phyloP scores from a whole-genome alignment of 2,329 filamentous ascomycete genomes.

The Xylaria sp. region DNA sequence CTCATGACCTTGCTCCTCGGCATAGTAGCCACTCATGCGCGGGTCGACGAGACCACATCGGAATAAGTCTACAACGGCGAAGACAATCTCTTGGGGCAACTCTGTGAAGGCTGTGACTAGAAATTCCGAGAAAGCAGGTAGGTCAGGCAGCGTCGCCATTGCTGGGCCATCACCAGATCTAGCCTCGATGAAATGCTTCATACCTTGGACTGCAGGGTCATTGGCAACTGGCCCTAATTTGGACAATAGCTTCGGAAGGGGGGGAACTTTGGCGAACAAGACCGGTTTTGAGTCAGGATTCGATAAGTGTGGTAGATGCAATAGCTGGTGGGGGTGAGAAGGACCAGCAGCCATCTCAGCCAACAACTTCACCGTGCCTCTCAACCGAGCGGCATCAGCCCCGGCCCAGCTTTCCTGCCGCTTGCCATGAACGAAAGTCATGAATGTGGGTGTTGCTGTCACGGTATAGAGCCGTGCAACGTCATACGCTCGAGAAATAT shows the following conservation, averaged over 20 bases:
- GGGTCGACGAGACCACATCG: slow-evolving; percentile 81
- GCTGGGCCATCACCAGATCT: slow-evolving; percentile 68
- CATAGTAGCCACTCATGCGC: slow-evolving; percentile 83
- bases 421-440: slow-evolving; percentile 81
- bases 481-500: slow-evolving; percentile 74
- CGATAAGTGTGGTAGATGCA: slow-evolving; percentile 77
- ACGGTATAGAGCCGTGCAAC: slow-evolving; percentile 75
- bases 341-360: slow-evolving; percentile 77
- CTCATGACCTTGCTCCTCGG: slow-evolving; percentile 75
- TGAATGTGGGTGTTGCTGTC: slow-evolving; percentile 85
- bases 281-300: slow-evolving; percentile 73
- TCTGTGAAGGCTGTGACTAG: slow-evolving; percentile 65
- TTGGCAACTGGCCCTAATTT: slow-evolving; percentile 75
- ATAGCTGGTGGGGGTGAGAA: slow-evolving; percentile 77
- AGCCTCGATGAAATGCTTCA: slow-evolving; percentile 77
- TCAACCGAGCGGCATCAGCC: slow-evolving; percentile 74
- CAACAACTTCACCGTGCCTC: slow-evolving; percentile 77
- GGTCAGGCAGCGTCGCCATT: slow-evolving; percentile 76
- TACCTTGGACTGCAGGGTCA: slow-evolving; percentile 68
- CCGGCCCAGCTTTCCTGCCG: slow-evolving; percentile 85
- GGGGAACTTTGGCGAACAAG: slow-evolving; percentile 81
- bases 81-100: slow-evolving; percentile 74
- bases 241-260: slow-evolving; percentile 80
- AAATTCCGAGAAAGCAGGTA: slow-evolving; percentile 72
- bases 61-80: slow-evolving; percentile 87